Base-by-base conservation (phyloP, 768 basidiomycete genomes). In the Gloeophyllum trabeum region DNA sequence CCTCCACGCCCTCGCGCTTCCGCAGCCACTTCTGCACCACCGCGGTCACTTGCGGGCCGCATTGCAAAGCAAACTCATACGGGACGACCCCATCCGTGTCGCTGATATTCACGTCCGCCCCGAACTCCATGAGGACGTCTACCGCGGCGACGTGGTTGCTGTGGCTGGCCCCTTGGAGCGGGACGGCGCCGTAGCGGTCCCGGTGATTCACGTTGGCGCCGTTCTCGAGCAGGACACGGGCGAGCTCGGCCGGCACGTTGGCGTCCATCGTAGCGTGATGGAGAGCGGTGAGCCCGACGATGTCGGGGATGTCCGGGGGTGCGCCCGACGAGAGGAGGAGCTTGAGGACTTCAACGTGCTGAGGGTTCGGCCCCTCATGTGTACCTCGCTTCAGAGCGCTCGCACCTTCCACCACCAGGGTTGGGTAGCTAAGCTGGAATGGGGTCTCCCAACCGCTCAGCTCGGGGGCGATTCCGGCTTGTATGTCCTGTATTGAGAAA, bases 131-230 rank as follows among this genome's bases (percentile, higher is more conserved):
- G 41, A 77, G 50, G 13, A 71, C 38, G 23, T 75, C 64, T 18
- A 75, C 56, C 3, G 35, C 25, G 6, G 39, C 39, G 13, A 47
- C 28, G 14, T 26, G 39, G 2, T 35, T 38, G 18, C 4, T 24
- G 40, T 60, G 56, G 14, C 69, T 55, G 1, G 64, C 57, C 3
- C 52, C 52, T 25, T 53, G 53, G 4, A 75, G 35, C 2, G 74
- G 55, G 0, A 70, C 63, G 42, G 64, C 64, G 1, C 75, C 75
- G 42, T 68, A 73, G 12, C 65, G 63, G 39, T 70, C 70, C 46
- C 62, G 71, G 4, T 61, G 58, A 48, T 79, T 66, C 5, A 68
- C 62, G 44, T 75, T 61, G 3, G 73, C 75, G 2, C 70, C 71
- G 10, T 57, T 54, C 42, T 62, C 54, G n/a, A 77, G 44, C 19